phyloP scores from a whole-genome alignment of 768 basidiomycete genomes.

The Boletus subcaerulescens region DNA sequence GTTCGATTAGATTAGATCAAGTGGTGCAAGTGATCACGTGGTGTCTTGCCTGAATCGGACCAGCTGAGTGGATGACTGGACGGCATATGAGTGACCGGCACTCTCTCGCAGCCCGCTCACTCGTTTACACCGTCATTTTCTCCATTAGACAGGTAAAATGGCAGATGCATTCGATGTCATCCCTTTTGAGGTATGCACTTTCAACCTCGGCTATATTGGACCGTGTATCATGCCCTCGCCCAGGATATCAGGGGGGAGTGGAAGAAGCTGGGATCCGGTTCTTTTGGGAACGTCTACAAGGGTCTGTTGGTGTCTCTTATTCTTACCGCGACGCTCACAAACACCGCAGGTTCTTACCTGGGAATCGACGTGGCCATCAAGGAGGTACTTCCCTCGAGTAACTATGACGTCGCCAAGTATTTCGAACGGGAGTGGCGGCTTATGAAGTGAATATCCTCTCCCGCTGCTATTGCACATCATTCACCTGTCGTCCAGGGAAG shows the following conservation, averaged over 20 bases:
- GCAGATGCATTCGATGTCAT: slow-evolving; percentile 86
- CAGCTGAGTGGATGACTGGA: background rate
- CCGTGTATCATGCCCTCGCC: slow-evolving; percentile 1
- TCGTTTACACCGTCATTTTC: background rate
- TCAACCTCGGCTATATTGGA: background rate
- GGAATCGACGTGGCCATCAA: slow-evolving; percentile 97
- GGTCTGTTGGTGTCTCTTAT: slow-evolving; percentile 30
- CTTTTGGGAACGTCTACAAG: slow-evolving; percentile 91
- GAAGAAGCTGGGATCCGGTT: slow-evolving; percentile 90
- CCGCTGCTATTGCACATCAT: background rate
- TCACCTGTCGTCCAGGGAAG: slow-evolving; percentile 48
- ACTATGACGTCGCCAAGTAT: slow-evolving; percentile 95
- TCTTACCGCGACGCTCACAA: slow-evolving; percentile 1
- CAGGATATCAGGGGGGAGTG: slow-evolving; percentile 87
- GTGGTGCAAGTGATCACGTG: slow-evolving; percentile 21
- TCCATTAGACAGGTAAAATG: slow-evolving; percentile 17
- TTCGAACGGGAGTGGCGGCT: slow-evolving; percentile 98
- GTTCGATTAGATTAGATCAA: slow-evolving; percentile 16
- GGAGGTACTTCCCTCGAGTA: slow-evolving; percentile 87
- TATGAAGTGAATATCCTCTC: slow-evolving; percentile 61
- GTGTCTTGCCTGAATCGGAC: slow-evolving; percentile 14
- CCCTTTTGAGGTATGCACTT: slow-evolving; percentile 66
- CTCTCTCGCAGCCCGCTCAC: background rate
- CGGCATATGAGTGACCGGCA: background rate
- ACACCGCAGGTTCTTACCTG: slow-evolving; percentile 71